Evolutionary conservation across 768 basidiomycete genomes (phyloP), one percentile per base, ranked within the genome.

Genomic region (Suillus sp.): DNA sequence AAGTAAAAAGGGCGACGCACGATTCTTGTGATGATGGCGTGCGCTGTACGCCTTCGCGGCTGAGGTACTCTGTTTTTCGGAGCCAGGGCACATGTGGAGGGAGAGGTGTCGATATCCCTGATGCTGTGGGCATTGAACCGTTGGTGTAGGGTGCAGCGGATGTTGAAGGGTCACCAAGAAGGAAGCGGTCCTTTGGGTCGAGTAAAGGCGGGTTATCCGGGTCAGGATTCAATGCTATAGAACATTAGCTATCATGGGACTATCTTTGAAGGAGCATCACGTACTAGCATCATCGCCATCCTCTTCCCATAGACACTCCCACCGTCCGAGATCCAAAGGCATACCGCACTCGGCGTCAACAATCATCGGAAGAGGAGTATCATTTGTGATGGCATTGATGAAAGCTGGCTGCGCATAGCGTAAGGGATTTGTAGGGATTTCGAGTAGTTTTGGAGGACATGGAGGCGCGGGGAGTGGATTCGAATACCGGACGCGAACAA

Each of bases 341-440:
- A 99, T 96, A 0, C 97, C 97, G 67, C 90, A 90, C 74, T 99
- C 97, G 1, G 93, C 93, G 69, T 99, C 97, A 1, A 98, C 90
- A 67, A 99, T 90, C 93, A 99, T 95, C 0, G 97, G 96, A 22
- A 97, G 74, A 0, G 92, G 90, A 13, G 88, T 86, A 55, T 93
- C 92, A 60, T 88, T 86, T 0, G 92, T 90, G 42, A 97, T 78
- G 7, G 88, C 83, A 65, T 92, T 86, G 40, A 96, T 83, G 68
- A 95, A 96, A 68, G 92, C 92, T 7, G 93, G 91, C 22, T 86
- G 85, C 18, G 93, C 90, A 74, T 97, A 95, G 50, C 96, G 91
- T 73, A 85, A 83, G 6, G 95, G 90, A 72, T 92, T 85, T 38
- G 96, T 97, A n/a, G 91, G 88, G 61, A 98, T 91, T 63, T 96